Base-by-base conservation (phyloP, 257 asterid species). In the Handroanthus guayacan region DNA sequence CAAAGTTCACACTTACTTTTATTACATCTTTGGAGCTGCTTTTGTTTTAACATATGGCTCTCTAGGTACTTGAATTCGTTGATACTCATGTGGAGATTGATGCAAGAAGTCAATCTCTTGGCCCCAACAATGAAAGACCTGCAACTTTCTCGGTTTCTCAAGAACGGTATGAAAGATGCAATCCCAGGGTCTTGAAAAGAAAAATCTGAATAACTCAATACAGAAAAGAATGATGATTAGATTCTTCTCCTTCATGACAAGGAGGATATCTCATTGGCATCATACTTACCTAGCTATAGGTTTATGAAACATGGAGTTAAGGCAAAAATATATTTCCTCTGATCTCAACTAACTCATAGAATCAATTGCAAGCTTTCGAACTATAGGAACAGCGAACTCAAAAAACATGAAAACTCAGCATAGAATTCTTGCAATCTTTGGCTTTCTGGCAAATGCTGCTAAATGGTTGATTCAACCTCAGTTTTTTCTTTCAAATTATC, bases 91-190 rank as follows among this genome's bases (percentile, higher is more conserved):
- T 74, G 78, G 82, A 71, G 79, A 74, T 34, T 80, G 64, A 84
- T 61, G 71, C 41, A 78, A 38, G 58, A 69, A 75, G 75, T 84
- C 63, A 36, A 44, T 78, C 78, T 84, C 70, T 52, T 80, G 18
- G 83, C 87, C 63, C 81, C 81, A 51, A 76, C 81, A 11, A 38
- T 80, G 36, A 64, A 74, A 20, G 79, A 80, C 34, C 81, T 84
- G 67, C 87, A 80, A 64, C 78, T 84, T 48, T 76, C 79, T 38
- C 81, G 87, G 47, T 80, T 84, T 66, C 78, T 84, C 63, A 74
- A 70, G 63, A 74, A 78, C 16, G 87, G 85, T 77, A 69, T 25
- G 31, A 25, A 25, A 25, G 31, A 25, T 25, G 31, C 31, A 25
- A 25, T 25, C 31, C 31, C 31, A 25, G 31, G 31, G 1, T 25